Conservation (phyloP, 306 rosid species). For the Glycyrrhiza uralensis region DNA sequence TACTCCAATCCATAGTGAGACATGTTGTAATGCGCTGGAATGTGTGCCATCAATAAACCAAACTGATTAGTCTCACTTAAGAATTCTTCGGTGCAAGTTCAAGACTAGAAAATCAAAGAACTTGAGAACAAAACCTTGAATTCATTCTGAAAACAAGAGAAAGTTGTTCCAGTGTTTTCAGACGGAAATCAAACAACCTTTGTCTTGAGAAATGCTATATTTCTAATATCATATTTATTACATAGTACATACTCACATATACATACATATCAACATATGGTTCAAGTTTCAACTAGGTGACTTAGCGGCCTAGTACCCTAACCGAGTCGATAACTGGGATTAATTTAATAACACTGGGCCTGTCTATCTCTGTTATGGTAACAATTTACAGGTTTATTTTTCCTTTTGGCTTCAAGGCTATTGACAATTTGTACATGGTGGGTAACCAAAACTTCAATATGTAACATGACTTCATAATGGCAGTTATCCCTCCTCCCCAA, state of each 20-base stretch:
- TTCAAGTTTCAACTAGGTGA: background rate
- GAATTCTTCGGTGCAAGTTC: too few species aligned
- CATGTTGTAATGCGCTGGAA: too few species aligned
- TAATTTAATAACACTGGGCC: background rate
- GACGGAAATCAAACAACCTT: too few species aligned
- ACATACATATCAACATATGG: too few species aligned
- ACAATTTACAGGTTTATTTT: background rate
- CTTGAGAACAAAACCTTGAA: too few species aligned
- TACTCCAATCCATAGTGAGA: too few species aligned
- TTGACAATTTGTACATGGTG: background rate
- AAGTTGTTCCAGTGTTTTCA: too few species aligned
- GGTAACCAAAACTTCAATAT: background rate
- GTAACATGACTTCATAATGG: background rate
- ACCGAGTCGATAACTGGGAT: background rate
- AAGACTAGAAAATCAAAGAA: too few species aligned
- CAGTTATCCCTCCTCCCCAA: conserved; percentile 79
- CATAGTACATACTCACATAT: background rate
- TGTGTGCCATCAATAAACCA: too few species aligned
- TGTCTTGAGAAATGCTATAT: background rate
- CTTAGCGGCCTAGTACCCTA: background rate
- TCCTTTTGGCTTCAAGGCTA: background rate
- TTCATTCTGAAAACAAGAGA: too few species aligned
- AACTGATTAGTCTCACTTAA: too few species aligned
- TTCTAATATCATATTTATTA: background rate
- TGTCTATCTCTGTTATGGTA: background rate